These are phyloP conservation scores for Xylariaceae sp. DNA, from an alignment of 2,329 filamentous ascomycete genomes.

Conservation along the genomic window DNA sequence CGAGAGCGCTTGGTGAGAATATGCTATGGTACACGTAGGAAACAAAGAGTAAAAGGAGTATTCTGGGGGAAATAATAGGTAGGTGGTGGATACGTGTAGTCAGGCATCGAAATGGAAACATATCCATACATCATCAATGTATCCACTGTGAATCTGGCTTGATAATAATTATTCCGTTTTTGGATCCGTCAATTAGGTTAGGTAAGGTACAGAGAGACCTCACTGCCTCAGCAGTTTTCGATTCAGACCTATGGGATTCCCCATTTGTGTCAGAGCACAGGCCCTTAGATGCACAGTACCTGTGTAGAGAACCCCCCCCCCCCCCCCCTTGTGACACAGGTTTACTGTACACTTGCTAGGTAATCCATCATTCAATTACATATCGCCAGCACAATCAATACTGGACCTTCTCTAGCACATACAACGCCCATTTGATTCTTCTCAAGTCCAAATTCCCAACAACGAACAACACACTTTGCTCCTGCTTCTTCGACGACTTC, in stretches of 20 bases:
- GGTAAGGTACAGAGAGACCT: background rate
- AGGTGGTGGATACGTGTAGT: too few relatives aligned
- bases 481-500: slow-evolving; percentile 16
- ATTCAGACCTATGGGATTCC: too few relatives aligned
- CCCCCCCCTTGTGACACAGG: background rate
- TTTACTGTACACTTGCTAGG: too few relatives aligned
- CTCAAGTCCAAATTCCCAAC: slow-evolving; percentile 6
- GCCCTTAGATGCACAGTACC: background rate
- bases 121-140: too few relatives aligned
- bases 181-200: background rate
- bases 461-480: slow-evolving; percentile 10
- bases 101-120: too few relatives aligned
- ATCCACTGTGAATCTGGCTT: background rate
- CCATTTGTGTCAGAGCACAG: background rate
- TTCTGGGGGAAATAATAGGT: background rate
- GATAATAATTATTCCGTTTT: background rate
- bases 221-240: background rate
- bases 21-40: background rate
- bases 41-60: background rate
- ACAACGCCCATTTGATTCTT: slow-evolving; percentile 20
- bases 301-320: too few relatives aligned
- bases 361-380: slow-evolving; percentile 28
- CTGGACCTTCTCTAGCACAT: slow-evolving; percentile 15
- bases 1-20: background rate
- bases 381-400: slow-evolving; percentile 30